These are phyloP conservation scores for Clavispora fructus DNA, from an alignment of 805 yeast species.

Conservation along the genomic window DNA sequence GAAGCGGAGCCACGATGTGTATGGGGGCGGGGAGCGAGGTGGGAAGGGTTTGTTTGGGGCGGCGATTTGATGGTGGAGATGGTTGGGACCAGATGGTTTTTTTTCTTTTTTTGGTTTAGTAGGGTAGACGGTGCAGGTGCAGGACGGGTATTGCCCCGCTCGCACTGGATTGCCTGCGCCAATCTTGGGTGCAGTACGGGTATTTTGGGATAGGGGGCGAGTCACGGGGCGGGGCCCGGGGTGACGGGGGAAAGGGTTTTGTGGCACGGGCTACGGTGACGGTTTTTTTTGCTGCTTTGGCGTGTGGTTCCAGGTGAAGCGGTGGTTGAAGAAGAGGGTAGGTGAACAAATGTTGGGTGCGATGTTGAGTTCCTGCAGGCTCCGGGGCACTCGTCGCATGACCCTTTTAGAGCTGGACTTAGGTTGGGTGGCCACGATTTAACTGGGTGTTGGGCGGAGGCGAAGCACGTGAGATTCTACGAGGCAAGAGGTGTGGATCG, in stretches of 20 bases:
- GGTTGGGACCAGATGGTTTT: not conserved
- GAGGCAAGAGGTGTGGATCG: too few species aligned
- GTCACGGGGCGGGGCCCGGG: too few species aligned
- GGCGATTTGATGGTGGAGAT: not conserved
- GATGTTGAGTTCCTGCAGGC: not conserved
- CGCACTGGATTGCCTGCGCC: not conserved
- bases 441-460: too few species aligned
- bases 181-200: not conserved
- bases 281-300: too few species aligned
- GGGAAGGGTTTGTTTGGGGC: not conserved
- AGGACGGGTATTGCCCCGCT: not conserved
- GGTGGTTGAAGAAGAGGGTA: too few species aligned
- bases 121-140: not conserved
- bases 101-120: not conserved
- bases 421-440: too few species aligned
- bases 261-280: too few species aligned
- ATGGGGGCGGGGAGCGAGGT: not conserved
- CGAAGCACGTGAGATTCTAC: too few species aligned
- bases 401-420: not conserved
- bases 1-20: not conserved
- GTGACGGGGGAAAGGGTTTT: too few species aligned
- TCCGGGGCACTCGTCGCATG: not conserved
- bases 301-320: too few species aligned
- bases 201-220: not conserved
- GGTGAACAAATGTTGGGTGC: conserved; percentile 1